Evolutionary conservation across 2,329 filamentous ascomycete genomes (phyloP), one percentile per base, ranked within the genome.

Genomic region (Fusarium sp.): DNA sequence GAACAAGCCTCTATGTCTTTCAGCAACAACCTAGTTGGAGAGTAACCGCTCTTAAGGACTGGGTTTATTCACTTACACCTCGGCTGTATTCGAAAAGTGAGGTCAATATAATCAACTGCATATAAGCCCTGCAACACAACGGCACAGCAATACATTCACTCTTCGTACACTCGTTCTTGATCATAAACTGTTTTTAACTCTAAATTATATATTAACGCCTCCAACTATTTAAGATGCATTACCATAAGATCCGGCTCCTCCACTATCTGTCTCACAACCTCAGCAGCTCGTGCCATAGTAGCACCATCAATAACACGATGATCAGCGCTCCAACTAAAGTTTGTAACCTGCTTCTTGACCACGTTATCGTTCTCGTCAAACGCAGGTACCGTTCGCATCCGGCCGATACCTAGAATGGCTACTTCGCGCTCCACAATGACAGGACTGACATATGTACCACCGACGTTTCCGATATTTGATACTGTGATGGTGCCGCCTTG

Each of bases 321-420:
- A 80, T 98, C 94, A 8, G 95, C 95, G 79, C 93, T 95, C 95
- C 95, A 98, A 81, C 94, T 98, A 74, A 98, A 93, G 77, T 97
- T 94, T 78, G 91, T 91, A 66, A 97, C 87, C 76, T 97, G 91
- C 79, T 89, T 92, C 81, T 88, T 89, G 14, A 94, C 86, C 14
- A 98, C 83, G 30, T 81, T 78, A 80, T 87, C 79, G 69, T 81
- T 75, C 51, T 84, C 85, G 59, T 83, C 86, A 80, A 98, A 98
- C 4, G 93, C 91, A 13, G 96, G 96, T 32, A 97, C 87, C 2
- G 88, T 87, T 74, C 90, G 91, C 79, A 94, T 89, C 72, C 92
- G 89, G 7, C 96, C 96, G 30, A 99, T 86, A 13, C 95, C 96
- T 28, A 99, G 81, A 76, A 99, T 99, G 11, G 93, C 94, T 12